phyloP scores from a whole-genome alignment of 1,139 yeast genomes.

The Blastobotrys buckinghamii region DNA sequence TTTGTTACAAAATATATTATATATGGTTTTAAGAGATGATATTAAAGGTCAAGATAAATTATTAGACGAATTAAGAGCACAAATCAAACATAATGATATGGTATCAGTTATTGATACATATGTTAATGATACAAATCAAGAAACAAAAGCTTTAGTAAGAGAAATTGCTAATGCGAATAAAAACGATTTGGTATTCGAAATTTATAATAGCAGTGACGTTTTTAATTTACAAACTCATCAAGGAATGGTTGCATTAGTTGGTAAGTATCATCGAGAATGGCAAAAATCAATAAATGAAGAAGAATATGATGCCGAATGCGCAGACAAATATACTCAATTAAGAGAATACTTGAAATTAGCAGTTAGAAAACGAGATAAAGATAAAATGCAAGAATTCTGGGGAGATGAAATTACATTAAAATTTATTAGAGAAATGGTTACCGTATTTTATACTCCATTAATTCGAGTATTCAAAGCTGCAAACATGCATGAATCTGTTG shows the following conservation, averaged over 20 bases:
- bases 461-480: conserved; percentile 72
- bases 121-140: conserved; percentile 21
- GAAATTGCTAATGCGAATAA: conserved; percentile 10
- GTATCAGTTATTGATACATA: conserved; percentile 28
- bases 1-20: conserved; percentile 63
- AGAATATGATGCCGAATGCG: conserved; percentile 20
- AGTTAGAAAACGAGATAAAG: conserved; percentile 69
- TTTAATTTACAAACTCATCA: background rate
- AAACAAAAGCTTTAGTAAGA: conserved; percentile 20
- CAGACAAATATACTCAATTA: conserved; percentile 41
- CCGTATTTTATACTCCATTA: conserved; percentile 79
- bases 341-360: conserved; percentile 60
- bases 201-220: background rate
- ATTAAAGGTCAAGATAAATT: conserved; percentile 58
- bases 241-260: conserved; percentile 20
- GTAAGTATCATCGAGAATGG: conserved; percentile 36
- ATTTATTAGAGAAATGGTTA: conserved; percentile 63
- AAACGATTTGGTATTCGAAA: background rate
- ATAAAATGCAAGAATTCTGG: conserved; percentile 70
- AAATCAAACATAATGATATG: conserved; percentile 31
- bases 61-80: conserved; percentile 42
- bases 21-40: conserved; percentile 74
- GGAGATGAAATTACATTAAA: conserved; percentile 73
- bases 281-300: conserved; percentile 29
- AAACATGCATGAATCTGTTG: conserved; percentile 67